Evolutionary conservation across 768 basidiomycete species (phyloP), one percentile per base, ranked within the genome.

Genomic region (Xerocomellus amylosporus): DNA sequence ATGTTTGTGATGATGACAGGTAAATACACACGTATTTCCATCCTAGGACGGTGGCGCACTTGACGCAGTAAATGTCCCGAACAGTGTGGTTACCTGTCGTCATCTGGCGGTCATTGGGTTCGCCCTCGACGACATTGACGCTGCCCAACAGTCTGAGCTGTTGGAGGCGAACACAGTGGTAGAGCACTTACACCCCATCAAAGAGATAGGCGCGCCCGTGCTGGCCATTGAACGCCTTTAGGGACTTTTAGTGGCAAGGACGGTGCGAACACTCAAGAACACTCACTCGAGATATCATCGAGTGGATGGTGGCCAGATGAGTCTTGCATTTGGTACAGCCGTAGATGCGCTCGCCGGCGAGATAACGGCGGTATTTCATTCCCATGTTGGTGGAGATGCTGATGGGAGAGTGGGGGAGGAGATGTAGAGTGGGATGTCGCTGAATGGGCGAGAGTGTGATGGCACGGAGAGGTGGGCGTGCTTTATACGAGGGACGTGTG

Each of bases 81-180:
- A 99, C 96, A 26, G 88, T 91, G 74, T 99, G 97, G 64, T 90
- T 85, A 20, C 96, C 96, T 20, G 96, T 99, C 30, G 94, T 95
- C 96, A 98, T 99, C 54, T 86, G 84, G 58, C 97, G 82, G 70
- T 98, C 96, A 68, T 81, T 89, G 38, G 92, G 86, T 62, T 91
- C 87, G 56, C 94, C 94, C 71, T 92, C 88, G 58, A 86, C 77
- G 58, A 98, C 81, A 71, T 99, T 99, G 62, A 97, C 93, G 55
- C 94, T 96, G 67, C 45, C 34, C 54, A 39, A 28, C 36, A 15
- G 53, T 37, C 36, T 61, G 41, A 64, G 54, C 40, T 28, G 22
- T 36, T 13, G 36, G 17, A 48, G 42, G 55, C 34, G 55, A 55
- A 60, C 56, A 46, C 54, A 31, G 40, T 37, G 51, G 56, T 46